Percentiles rank a stretch among this genome's conserved stretches.
Evolutionary conservation across 768 basidiomycete genomes (phyloP).

Genomic region (Boletus reticuloceps): DNA sequence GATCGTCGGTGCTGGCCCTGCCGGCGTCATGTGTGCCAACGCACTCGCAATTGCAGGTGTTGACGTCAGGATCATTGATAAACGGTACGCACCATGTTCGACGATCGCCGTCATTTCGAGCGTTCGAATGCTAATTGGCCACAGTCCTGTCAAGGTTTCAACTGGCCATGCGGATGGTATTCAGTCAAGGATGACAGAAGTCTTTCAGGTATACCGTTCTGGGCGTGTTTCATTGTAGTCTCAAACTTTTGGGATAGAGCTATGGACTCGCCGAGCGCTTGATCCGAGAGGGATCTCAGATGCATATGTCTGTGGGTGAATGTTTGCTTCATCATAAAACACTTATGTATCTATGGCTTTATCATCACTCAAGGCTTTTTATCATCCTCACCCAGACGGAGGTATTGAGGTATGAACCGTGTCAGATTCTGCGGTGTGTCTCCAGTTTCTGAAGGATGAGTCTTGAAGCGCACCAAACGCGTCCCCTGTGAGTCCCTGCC

Average conservation of each 20-base stretch:
- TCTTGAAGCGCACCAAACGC: background rate
- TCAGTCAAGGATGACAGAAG: background rate
- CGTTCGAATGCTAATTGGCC: background rate
- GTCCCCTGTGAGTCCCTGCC: background rate
- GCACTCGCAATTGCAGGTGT: conserved; percentile 44
- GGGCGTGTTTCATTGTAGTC: background rate
- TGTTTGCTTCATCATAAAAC: background rate
- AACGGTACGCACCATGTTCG: conserved; percentile 32
- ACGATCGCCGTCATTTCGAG: no score
- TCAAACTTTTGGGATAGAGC: background rate
- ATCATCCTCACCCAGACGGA: background rate
- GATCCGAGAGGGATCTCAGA: background rate
- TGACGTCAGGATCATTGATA: conserved; percentile 47
- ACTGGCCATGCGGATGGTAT: conserved; percentile 54
- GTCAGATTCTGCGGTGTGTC: background rate
- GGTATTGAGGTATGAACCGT: background rate
- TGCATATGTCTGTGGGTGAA: background rate
- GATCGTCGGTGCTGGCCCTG: conserved; percentile 48
- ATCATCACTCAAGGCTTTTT: background rate
- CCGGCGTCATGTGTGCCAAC: conserved; percentile 68
- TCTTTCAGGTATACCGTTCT: background rate
- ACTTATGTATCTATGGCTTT: background rate
- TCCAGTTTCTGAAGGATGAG: background rate
- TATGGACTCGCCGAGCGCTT: background rate
- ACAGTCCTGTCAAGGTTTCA: conserved; percentile 40